These are phyloP conservation scores for Balansia obtecta DNA, from an alignment of 2,329 filamentous ascomycete species.

Conservation along the genomic window DNA sequence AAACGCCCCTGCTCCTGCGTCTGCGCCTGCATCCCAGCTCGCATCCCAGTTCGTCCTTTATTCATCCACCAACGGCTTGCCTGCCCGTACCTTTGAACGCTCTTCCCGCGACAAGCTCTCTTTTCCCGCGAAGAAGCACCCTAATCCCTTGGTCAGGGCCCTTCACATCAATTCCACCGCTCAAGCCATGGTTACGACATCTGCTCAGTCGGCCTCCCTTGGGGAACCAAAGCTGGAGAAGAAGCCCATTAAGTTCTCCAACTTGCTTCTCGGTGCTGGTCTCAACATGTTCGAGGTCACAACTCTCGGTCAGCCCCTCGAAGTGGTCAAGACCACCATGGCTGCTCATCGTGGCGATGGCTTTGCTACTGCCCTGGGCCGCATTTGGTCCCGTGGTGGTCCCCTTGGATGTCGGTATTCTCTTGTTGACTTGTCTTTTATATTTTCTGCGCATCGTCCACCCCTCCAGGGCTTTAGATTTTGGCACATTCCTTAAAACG, in stretches of 20 bases:
- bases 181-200: constrained; percentile 50
- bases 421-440: constrained; percentile 1
- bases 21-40: too few relatives aligned
- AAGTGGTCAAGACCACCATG: constrained; percentile 99
- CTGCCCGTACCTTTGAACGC: constrained; percentile 1
- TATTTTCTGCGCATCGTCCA: neutral
- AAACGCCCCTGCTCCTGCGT: neutral
- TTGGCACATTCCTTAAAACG: neutral
- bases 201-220: constrained; percentile 38
- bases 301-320: constrained; percentile 64
- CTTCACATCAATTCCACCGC: constrained; percentile 36
- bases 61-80: neutral
- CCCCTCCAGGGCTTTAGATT: neutral
- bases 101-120: constrained; percentile 14
- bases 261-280: constrained; percentile 84
- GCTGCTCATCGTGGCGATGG: constrained; percentile 87
- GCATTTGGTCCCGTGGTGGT: constrained; percentile 92
- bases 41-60: neutral
- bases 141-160: constrained; percentile 98
- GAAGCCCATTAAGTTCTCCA: constrained; percentile 99
- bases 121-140: constrained; percentile 66
- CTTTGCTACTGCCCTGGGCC: constrained; percentile 67
- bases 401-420: constrained; percentile 73
- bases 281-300: constrained; percentile 90
- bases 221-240: constrained; percentile 63